Evolutionary conservation across 129 eudicot genomes (phyloP).

Genomic region (Daucus carota): DNA sequence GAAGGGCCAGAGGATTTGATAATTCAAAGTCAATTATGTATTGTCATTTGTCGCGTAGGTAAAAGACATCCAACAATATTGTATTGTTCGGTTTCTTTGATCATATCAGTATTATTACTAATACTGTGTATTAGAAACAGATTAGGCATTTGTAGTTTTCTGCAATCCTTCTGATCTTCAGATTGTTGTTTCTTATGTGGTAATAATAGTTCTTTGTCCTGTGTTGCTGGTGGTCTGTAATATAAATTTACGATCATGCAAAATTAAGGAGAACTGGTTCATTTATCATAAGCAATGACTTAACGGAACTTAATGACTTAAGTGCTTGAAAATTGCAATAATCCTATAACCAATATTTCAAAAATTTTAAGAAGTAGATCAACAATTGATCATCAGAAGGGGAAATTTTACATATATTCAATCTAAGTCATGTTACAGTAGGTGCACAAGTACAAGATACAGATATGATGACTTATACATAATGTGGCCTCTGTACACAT

Average conservation of each 20-base stretch:
- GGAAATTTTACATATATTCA: not conserved
- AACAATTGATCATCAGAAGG: not conserved
- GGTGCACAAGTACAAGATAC: not conserved
- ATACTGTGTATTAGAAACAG: slow-evolving; percentile 6
- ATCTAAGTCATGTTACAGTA: not conserved
- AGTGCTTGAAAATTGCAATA: not conserved
- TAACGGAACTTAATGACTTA: not conserved
- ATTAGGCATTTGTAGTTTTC: not conserved
- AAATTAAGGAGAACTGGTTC: no score
- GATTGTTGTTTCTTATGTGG: not conserved
- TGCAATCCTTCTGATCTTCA: not conserved
- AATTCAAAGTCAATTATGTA: not conserved
- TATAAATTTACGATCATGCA: no score
- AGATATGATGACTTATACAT: not conserved
- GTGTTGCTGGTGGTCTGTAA: not conserved
- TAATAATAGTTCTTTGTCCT: not conserved
- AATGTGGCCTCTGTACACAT: not conserved
- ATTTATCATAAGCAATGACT: not conserved
- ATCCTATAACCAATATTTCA: not conserved
- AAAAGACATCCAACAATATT: slow-evolving; percentile 6
- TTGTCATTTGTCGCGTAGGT: not conserved
- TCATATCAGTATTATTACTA: not conserved
- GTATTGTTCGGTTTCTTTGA: not conserved
- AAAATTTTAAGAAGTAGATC: not conserved
- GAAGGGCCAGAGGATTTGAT: slow-evolving; percentile 11